Evolutionary conservation across 2,329 filamentous ascomycete species (phyloP), one percentile per base, ranked within the genome.

Genomic region (Colletotrichum brevisporum): DNA sequence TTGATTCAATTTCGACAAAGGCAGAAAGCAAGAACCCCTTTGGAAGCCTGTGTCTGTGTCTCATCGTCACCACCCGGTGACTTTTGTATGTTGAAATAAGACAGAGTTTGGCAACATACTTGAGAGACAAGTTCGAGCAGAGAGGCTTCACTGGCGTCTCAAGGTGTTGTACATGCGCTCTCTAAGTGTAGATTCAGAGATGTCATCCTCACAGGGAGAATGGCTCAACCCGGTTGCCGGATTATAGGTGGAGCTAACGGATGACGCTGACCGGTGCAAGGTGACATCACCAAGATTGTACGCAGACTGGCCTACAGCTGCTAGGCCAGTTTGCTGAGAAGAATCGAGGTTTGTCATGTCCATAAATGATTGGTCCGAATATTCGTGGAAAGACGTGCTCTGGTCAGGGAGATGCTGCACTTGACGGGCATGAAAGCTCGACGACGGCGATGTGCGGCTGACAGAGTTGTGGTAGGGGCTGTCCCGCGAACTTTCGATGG

Each of bases 131-230:
- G 31, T 36, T 10, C 31, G 31, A 36, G 31, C 31, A 43, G 13
- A n/a, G 41, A 43, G 43, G 36, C 57, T 10, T 57, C 39, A 67
- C 36, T 67, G 55, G 31, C 63, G 67, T n/a, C 65, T 56, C 6
- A 52, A 3, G 24, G 59, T 24, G 31, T 65, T 59, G 21, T 60
- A 69, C 51, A 69, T 58, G 36, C 69, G 66, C n/a, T 62, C 69
- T 53, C 50, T 55, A 4, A 59, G 24, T 3, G 52, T 31, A 55
- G 39, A 50, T 16, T 70, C 58, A 21, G 65, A 31, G n/a, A 66
- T 36, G 13, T 36, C 21, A 13, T 31, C 31, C n/a, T 58, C 51
- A 45, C 69, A 69, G 9, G 53, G 50, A 21, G 54, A 18, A 13
- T 61, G 60, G 24, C 39, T 26, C 12, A 69, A 47, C 10, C 39